phyloP scores from a whole-genome alignment of 106 monocot species.

The Allium fistulosum region DNA sequence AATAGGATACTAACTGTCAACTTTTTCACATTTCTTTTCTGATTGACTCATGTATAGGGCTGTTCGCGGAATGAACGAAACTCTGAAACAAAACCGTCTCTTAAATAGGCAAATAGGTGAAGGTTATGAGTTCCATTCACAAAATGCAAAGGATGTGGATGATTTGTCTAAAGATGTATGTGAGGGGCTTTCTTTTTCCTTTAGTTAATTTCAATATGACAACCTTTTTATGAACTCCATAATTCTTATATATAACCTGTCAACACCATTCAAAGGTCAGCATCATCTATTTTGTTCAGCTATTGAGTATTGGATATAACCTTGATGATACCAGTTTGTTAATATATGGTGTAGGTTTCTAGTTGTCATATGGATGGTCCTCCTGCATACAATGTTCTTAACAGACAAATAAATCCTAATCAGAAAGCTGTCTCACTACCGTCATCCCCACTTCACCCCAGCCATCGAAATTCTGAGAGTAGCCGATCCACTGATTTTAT shows the following conservation, averaged over 20 bases:
- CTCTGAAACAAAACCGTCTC: slow-evolving; percentile 60
- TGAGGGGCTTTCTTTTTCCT: neutral
- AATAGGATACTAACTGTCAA: too few species aligned
- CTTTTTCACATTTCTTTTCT: too few species aligned
- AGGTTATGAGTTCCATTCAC: slow-evolving; percentile 8
- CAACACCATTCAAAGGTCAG: too few species aligned
- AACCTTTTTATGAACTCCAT: too few species aligned
- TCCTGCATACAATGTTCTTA: slow-evolving; percentile 16
- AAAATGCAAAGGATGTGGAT: slow-evolving; percentile 16
- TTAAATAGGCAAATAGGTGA: slow-evolving; percentile 35
- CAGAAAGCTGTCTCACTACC: slow-evolving; percentile 91
- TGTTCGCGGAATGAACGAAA: slow-evolving; percentile 81
- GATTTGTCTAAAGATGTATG: slow-evolving; percentile 37
- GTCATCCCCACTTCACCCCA: slow-evolving; percentile 83
- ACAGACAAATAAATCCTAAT: slow-evolving; percentile 41
- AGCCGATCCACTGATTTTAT: slow-evolving; percentile 43
- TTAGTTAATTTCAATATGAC: too few species aligned
- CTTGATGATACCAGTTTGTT: too few species aligned
- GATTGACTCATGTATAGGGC: slow-evolving; percentile 33
- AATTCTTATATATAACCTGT: too few species aligned
- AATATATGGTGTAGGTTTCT: neutral
- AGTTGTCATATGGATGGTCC: slow-evolving; percentile 25
- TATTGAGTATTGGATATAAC: too few species aligned
- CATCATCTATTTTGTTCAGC: too few species aligned
- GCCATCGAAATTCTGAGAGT: slow-evolving; percentile 38